Evolutionary conservation across 2,329 filamentous ascomycete species (phyloP).

Genomic region (Clonostachys sp.): DNA sequence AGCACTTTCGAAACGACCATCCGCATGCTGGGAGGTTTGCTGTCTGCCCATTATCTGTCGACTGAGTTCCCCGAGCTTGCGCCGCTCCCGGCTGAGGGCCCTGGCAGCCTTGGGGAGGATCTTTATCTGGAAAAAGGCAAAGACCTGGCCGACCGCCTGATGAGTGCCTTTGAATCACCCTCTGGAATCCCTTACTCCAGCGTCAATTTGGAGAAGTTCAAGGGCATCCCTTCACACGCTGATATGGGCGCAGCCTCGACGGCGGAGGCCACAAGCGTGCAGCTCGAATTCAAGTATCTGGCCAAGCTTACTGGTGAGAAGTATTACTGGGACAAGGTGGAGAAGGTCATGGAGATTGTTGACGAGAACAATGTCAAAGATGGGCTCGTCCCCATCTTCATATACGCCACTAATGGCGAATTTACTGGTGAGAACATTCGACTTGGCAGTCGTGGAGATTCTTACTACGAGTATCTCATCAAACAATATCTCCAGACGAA

Average conservation of each 20-base stretch:
- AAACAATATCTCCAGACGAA: conserved; percentile 97
- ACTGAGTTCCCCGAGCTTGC: conserved; percentile 77
- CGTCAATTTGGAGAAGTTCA: conserved; percentile 74
- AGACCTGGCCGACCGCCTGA: conserved; percentile 81
- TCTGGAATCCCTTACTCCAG: conserved; percentile 89
- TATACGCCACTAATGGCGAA: conserved; percentile 71
- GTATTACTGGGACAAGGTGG: conserved; percentile 86
- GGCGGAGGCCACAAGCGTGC: conserved; percentile 85
- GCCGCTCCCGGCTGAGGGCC: conserved; percentile 65
- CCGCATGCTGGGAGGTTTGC: conserved; percentile 88
- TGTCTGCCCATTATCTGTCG: conserved; percentile 94
- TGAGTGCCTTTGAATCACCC: conserved; percentile 81
- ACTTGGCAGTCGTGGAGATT: conserved; percentile 89
- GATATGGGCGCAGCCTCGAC: conserved; percentile 89
- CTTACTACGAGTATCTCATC: conserved; percentile 98
- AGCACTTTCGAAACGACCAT: conserved; percentile 98
- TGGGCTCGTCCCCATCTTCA: conserved; percentile 87
- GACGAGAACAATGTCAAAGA: conserved; percentile 77
- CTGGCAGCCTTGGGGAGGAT: conserved; percentile 74
- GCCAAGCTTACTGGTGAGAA: conserved; percentile 91
- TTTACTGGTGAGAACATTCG: conserved; percentile 86
- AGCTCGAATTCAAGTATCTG: conserved; percentile 96
- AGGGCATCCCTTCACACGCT: conserved; percentile 75
- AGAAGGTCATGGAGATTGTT: conserved; percentile 87
- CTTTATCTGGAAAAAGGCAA: conserved; percentile 94